Base-by-base conservation (phyloP, 768 basidiomycete genomes). In the Fomitopsis serialis region DNA sequence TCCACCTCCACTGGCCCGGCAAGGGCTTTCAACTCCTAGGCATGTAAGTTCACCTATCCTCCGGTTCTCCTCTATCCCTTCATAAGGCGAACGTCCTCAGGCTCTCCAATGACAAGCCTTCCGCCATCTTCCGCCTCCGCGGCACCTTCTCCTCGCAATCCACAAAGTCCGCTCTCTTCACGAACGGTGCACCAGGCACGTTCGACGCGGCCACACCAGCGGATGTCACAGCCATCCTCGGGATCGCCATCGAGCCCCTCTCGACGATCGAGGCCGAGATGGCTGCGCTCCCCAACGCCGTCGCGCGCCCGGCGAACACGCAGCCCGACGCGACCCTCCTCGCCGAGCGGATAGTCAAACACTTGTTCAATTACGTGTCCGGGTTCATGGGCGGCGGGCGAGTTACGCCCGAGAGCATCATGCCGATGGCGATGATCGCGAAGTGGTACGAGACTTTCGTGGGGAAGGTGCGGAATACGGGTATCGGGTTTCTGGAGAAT, bases 81-180 rank as follows among this genome's bases (percentile, higher is more conserved):
- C n/a, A n/a, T n/a, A n/a, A n/a, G n/a, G n/a, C n/a, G n/a, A n/a
- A 42, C 29, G 27, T 22, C 15, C 50, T 13, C 58, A 93, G 91
- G 84, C 76, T 95, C 23, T 90, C 90, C 13, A 92, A 92, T 64
- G 89, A 92, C 29, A 92, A 92, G 64, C 91, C 91, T 0, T 91
- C 89, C 11, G 89, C 90, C 0, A 90, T 93, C 63, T 92, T 92
- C 71, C 89, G 91, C 22, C 74, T 92, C 22, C 80, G 84, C 3
- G 84, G 86, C 8, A 79, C 79, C 11, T 86, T 82, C 63, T 73
- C 72, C n/a, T 58, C 73, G 0, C 50, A 63, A 11, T 64, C 72
- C 2, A 58, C 69, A 0, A 52, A 61, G 21, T 63, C 68, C 36
- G 64, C 63, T 12, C 61, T 70, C 15, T 72, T 71, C 55, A 62